Percentiles rank a stretch among this genome's conserved stretches.
Evolutionary conservation across 305 asterid genomes (phyloP).

Genomic region (Rubia balearica): DNA sequence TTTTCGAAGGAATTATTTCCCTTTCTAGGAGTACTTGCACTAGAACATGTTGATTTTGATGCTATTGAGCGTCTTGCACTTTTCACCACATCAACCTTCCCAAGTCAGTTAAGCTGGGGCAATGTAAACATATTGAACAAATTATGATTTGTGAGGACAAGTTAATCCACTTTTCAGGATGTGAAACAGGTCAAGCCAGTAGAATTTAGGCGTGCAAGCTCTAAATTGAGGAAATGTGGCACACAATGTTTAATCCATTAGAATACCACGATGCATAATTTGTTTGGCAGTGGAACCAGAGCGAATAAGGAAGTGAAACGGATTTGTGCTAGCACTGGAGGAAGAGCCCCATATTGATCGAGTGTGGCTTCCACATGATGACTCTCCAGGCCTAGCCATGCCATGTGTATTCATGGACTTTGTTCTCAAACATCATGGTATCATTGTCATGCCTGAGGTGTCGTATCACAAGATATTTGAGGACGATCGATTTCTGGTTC

Average conservation of each 20-base stretch:
- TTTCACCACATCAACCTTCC: slow-evolving; percentile 95
- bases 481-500: slow-evolving; percentile 56
- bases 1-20: slow-evolving; percentile 93
- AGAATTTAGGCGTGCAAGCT: slow-evolving; percentile 29
- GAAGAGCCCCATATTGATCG: too few relatives aligned
- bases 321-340: slow-evolving; percentile 22
- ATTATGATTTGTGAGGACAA: slow-evolving; percentile 96
- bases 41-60: slow-evolving; percentile 96
- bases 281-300: slow-evolving; percentile 66
- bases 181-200: slow-evolving; percentile 89
- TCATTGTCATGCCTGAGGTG: slow-evolving; percentile 63
- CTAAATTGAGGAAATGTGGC: too few relatives aligned
- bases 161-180: slow-evolving; percentile 88
- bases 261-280: neutral
- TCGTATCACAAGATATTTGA: slow-evolving; percentile 44
- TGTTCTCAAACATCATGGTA: slow-evolving; percentile 53
- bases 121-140: slow-evolving; percentile 86
- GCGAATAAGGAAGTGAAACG: slow-evolving; percentile 63
- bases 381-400: too few relatives aligned
- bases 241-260: too few relatives aligned
- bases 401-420: slow-evolving; percentile 62
- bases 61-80: slow-evolving; percentile 88
- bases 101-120: slow-evolving; percentile 86
- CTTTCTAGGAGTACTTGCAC: slow-evolving; percentile 82
- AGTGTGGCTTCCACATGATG: too few relatives aligned